Base-by-base conservation (phyloP, 768 basidiomycete species). In the Rickenella mellea region DNA sequence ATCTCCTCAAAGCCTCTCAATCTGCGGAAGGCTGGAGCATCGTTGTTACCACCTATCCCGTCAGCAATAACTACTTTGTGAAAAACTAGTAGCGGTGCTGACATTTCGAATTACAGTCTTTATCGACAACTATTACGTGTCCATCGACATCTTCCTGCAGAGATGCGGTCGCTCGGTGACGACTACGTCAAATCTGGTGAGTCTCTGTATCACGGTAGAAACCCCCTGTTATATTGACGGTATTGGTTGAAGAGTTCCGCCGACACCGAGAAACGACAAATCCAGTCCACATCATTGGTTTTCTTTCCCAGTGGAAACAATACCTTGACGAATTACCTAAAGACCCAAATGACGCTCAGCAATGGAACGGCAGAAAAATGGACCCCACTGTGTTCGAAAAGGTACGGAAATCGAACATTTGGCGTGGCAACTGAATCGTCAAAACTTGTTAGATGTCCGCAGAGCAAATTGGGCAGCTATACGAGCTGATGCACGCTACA, bases 281-380 rank as follows among this genome's bases (percentile, higher is more conserved):
- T 61, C 87, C 91, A 2, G 70, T 82, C 6, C 80, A 97, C 58
- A 78, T 97, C 47, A 94, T 98, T 58, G 92, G 90, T 2, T 99
- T 99, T 56, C 69, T 98, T 7, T 83, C 84, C 3, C 88, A 97
- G 54, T 99, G 94, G 94, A 96, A 94, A 60, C 59, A 75, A 44
- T 98, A 99, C 60, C 70, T 97, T 43, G 89, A 94, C 51, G 62
- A 75, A 46, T 58, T 84, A 26, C 79, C 78, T 10, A 61, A 53
- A 21, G 72, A 68, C 11, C 55, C 63, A 5, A 67, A 72, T 27
- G 39, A 41, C 2, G 63, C 57, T 2, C 56, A 63, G 41, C 54
- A 51, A 26, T 89, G 84, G 52, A 54, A 54, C 24, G 84, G 83
- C 25, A 80, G 74, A 58, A 81, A 63, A 46, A 62, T 92, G 27